Evolutionary conservation across 306 rosid species (phyloP), one percentile per base, ranked within the genome.

Genomic region (Gillenia trifoliata): DNA sequence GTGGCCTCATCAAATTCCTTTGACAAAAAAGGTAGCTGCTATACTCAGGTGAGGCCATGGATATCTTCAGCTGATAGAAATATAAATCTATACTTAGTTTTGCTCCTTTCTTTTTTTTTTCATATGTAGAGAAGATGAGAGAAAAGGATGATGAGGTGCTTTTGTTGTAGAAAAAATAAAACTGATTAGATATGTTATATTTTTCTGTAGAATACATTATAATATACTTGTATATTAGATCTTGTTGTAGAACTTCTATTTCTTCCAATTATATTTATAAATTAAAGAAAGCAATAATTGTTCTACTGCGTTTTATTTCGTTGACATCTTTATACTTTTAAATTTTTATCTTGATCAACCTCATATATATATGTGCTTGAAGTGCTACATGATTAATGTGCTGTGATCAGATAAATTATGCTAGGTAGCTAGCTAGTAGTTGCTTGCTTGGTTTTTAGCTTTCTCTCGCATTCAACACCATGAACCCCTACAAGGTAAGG

Each of bases 11-110:
- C 31, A 62, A 77, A 64, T 68, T 72, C 80, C 81, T 64, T 78
- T 71, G 57, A 59, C 72, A 60, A 25, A 28, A 55, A 28, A 66
- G 83, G 80, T 68, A 63, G 85, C 72, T 31, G 68, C 70, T 64
- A 70, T 52, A 52, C 62, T 70, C 67, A 73, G 85, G 88, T 81
- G 79, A 86, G 80, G 85, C 77, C 83, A 73, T 84, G 82, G 81
- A 45, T 45, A 78, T 73, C 75, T 77, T 54, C 15, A 80, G 71
- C 71, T 68, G 79, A 81, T 79, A 76, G 69, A 79, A 73, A 80
- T 78, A 82, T 78, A 74, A 78, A 36, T 79, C 72, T 54, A 73
- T 75, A 77, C 72, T 69, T 75, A 72, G 76, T 81, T 77, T 70
- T 79, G 75, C 82, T 49, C 38, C 83, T 29, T n/a, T 45, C 3